Conservation (phyloP, 2,329 filamentous ascomycete species). For the Thielaviopsis euricoi region DNA sequence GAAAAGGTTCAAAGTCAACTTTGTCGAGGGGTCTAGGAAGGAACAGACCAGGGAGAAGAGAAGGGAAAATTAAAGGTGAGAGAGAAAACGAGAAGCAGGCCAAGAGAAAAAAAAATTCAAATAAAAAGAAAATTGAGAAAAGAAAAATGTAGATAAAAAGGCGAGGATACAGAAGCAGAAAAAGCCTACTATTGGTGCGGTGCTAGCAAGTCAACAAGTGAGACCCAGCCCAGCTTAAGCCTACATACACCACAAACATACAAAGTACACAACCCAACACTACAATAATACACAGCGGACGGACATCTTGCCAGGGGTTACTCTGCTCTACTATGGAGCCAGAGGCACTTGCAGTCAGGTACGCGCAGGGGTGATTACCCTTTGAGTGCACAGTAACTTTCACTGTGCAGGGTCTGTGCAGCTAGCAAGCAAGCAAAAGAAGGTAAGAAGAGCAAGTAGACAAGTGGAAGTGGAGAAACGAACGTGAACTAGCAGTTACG, state of each 20-base stretch:
- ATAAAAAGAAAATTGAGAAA: slow-evolving; percentile 12
- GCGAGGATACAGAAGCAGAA: too few relatives aligned
- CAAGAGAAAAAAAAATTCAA: slow-evolving; percentile 12
- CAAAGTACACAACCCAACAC: too few relatives aligned
- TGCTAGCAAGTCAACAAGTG: background rate
- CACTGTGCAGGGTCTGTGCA: slow-evolving; percentile 6
- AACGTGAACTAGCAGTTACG: too few relatives aligned
- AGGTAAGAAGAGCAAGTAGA: background rate
- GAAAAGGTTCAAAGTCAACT: background rate
- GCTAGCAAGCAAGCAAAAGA: background rate
- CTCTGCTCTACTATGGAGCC: background rate
- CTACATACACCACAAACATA: too few relatives aligned
- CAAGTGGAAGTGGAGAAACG: too few relatives aligned
- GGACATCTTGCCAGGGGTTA: slow-evolving; percentile 1
- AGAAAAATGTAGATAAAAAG: too few relatives aligned
- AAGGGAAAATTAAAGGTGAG: background rate
- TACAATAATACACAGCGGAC: too few relatives aligned
- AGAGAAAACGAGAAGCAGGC: background rate
- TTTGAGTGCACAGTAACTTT: slow-evolving; percentile 1
- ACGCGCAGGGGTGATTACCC: background rate
- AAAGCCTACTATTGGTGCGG: too few relatives aligned
- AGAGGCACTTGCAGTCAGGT: background rate
- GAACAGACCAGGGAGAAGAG: slow-evolving; percentile 3
- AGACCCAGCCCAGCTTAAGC: slow-evolving; percentile 10
- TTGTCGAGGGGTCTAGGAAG: slow-evolving; percentile 8